These are phyloP conservation scores for Emergomyces pasteurianus DNA, from an alignment of 2,329 filamentous ascomycete species.

Conservation along the genomic window DNA sequence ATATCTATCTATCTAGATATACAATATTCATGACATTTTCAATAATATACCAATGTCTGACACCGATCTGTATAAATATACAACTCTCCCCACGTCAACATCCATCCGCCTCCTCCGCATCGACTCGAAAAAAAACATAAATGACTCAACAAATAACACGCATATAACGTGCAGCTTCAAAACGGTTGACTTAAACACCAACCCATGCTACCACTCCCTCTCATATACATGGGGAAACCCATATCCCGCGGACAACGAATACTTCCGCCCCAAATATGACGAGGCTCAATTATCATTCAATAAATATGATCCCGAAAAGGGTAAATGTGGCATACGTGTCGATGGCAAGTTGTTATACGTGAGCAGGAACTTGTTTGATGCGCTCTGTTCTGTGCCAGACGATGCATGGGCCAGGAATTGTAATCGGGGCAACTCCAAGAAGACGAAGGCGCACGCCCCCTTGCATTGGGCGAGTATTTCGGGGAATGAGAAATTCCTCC, in stretches of 20 bases:
- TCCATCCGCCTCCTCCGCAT: slow-evolving; percentile 7
- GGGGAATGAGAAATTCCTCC: not conserved
- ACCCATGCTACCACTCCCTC: slow-evolving; percentile 5
- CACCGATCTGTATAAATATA: slow-evolving; percentile 1
- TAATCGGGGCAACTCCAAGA: slow-evolving; percentile 1
- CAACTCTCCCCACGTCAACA: not conserved
- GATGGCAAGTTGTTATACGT: slow-evolving; percentile 3
- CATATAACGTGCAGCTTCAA: slow-evolving; percentile 2
- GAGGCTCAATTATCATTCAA: not conserved
- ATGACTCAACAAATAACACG: not conserved
- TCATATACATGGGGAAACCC: slow-evolving; percentile 10
- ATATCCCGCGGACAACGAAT: slow-evolving; percentile 1
- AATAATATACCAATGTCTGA: not conserved
- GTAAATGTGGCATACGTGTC: not conserved
- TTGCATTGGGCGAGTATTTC: slow-evolving; percentile 1
- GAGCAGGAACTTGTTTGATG: slow-evolving; percentile 5
- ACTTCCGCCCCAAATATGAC: slow-evolving; percentile 1
- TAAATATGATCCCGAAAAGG: not conserved
- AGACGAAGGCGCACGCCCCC: not conserved
- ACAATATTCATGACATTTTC: not conserved
- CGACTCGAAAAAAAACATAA: not conserved
- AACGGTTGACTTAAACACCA: slow-evolving; percentile 4
- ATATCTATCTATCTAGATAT: not conserved
- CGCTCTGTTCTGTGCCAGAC: slow-evolving; percentile 1
- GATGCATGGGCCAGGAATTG: slow-evolving; percentile 5